Evolutionary conservation across 2,329 filamentous ascomycete genomes (phyloP), one percentile per base, ranked within the genome.

Genomic region (Penicillium brasilianum): DNA sequence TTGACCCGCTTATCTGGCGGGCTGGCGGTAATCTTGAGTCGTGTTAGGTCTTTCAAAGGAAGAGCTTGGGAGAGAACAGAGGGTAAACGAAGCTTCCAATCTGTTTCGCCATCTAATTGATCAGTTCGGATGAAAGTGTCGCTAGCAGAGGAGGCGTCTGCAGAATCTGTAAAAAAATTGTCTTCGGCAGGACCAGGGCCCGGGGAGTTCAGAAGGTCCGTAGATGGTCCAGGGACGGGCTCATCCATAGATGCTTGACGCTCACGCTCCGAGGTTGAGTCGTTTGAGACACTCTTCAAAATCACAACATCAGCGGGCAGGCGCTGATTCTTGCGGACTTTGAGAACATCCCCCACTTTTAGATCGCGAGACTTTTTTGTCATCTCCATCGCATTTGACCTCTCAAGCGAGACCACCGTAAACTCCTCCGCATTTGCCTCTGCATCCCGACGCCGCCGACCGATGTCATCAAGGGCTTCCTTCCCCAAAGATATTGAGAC

Each of bases 121-220:
- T 99, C 95, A 1, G 96, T 99, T 62, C 95, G 87, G 72, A 99
- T 98, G 72, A 99, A 99, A 0, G 94, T 94, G 78, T 99, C 96
- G 30, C 93, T 93, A 28, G 78, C 71, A 18, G 79, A 77, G 13
- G 76, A 76, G 51, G 68, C 65, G 37, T 68, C 56, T 11, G 66
- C 66, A 25, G 63, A 48, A 48, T 53, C 66, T n/a, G 63, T 56
- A 8, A 63, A 36, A 28, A 67, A 58, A 28, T 60, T 51, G 25
- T 59, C 51, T 18, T 61, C 36, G 0, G 61, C 60, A 11, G 67
- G 61, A 7, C 61, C 60, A 30, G 66, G 43, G 22, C 69, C 68
- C 52, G 75, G 68, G n/a, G 75, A 61, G 56, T 74, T 65, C 10
- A 65, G 51, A n/a, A 71, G 61, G 39, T 56, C 51, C 9, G 28